A percentile compares a stretch with the other conserved stretches of the same genome.
phyloP scores from a whole-genome alignment of 2,329 filamentous ascomycete genomes.

The Pseudocercospora vitis region DNA sequence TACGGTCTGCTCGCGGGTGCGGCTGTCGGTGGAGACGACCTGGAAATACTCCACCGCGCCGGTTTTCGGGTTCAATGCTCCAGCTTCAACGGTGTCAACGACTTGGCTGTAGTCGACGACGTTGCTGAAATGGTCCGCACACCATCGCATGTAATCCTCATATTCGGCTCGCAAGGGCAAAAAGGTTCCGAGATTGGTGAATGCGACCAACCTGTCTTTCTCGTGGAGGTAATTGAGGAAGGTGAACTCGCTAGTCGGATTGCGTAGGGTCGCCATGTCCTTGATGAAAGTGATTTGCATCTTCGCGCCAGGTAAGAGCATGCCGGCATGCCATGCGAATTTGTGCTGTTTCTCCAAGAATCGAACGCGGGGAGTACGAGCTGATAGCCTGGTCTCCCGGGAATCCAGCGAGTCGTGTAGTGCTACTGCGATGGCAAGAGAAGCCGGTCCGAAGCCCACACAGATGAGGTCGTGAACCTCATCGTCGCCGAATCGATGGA shows the following conservation, averaged over 20 bases:
- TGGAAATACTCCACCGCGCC: constrained; percentile 63
- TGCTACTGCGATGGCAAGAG: constrained; percentile 83
- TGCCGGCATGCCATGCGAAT: constrained; percentile 93
- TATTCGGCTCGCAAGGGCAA: constrained; percentile 83
- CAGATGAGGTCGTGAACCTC: constrained; percentile 82
- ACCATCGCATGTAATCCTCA: constrained; percentile 95
- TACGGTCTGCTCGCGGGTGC: constrained; percentile 55
- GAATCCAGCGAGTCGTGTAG: constrained; percentile 73
- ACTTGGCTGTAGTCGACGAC: constrained; percentile 76
- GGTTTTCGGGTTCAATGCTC: constrained; percentile 47
- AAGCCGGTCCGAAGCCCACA: constrained; percentile 90
- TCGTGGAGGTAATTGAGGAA: constrained; percentile 91
- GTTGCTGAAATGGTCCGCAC: constrained; percentile 72
- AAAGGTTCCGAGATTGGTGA: constrained; percentile 88
- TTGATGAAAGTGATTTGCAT: constrained; percentile 99
- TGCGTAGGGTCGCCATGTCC: constrained; percentile 83
- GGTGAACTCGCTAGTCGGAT: constrained; percentile 88
- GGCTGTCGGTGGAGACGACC: constrained; percentile 64
- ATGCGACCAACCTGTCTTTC: constrained; percentile 79
- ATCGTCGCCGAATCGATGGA: constrained; percentile 57
- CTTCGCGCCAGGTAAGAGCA: constrained; percentile 87
- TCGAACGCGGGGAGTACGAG: constrained; percentile 65
- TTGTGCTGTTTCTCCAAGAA: constrained; percentile 82
- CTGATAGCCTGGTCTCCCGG: constrained; percentile 38
- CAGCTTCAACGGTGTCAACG: constrained; percentile 68